These are phyloP conservation scores for Dendrostoma leiphaemia DNA, from an alignment of 2,329 filamentous ascomycete species.

Conservation along the genomic window DNA sequence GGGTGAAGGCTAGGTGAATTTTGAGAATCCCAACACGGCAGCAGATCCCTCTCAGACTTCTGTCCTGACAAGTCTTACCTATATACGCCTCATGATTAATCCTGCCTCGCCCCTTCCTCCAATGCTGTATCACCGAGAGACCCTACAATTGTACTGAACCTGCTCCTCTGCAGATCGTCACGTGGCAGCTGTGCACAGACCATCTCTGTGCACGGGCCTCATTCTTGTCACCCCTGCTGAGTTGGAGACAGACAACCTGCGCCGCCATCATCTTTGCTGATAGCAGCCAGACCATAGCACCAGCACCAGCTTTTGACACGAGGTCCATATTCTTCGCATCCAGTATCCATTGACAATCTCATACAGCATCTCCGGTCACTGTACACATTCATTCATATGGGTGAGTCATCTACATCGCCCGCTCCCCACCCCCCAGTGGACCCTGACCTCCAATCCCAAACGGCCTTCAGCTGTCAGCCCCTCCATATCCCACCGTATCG, in stretches of 20 bases:
- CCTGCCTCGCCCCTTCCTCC: too few relatives aligned
- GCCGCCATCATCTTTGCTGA: background rate
- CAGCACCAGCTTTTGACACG: slow-evolving; percentile 4
- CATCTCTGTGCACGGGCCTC: background rate
- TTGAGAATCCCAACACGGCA: too few relatives aligned
- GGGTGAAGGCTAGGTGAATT: too few relatives aligned
- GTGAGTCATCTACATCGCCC: slow-evolving; percentile 6
- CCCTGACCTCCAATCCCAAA: background rate
- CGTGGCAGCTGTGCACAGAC: background rate
- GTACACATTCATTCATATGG: slow-evolving; percentile 19
- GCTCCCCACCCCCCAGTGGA: background rate
- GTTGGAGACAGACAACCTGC: background rate
- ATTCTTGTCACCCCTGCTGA: background rate
- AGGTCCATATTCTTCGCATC: slow-evolving; percentile 20
- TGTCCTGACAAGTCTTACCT: too few relatives aligned
- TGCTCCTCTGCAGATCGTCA: too few relatives aligned
- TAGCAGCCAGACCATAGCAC: background rate
- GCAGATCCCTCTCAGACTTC: too few relatives aligned
- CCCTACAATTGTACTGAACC: too few relatives aligned
- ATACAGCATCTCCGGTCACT: slow-evolving; percentile 14
- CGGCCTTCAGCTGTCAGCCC: background rate
- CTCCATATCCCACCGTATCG: slow-evolving; percentile 10
- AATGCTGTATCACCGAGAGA: too few relatives aligned
- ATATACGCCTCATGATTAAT: too few relatives aligned
- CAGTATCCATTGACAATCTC: slow-evolving; percentile 22